Conservation (phyloP, 148 eudicot species). For the Vaccinium vitisidaea region DNA sequence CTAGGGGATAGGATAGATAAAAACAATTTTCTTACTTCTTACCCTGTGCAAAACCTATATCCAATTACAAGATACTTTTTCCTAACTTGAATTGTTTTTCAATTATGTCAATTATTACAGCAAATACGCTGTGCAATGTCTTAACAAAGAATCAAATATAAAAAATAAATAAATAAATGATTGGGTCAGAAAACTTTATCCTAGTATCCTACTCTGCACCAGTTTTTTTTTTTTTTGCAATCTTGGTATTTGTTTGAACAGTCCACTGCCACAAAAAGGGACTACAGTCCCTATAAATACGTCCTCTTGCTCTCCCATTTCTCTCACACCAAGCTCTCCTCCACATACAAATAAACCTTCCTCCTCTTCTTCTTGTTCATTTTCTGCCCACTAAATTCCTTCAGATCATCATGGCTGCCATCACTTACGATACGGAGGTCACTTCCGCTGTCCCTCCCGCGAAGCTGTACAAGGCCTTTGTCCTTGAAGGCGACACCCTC, state of each 20-base stretch:
- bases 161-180: too few species aligned
- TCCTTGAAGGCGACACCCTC: constrained; percentile 28
- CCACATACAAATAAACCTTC: not conserved
- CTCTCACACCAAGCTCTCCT: not conserved
- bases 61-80: not conserved
- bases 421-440: constrained; percentile 25
- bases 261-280: not conserved
- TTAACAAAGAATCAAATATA: too few species aligned
- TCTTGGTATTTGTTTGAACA: not conserved
- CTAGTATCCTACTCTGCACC: not conserved
- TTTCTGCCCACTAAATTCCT: not conserved
- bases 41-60: not conserved
- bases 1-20: not conserved
- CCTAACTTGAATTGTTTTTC: not conserved
- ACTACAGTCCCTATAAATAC: not conserved
- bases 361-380: not conserved
- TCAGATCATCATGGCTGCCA: constrained; percentile 6
- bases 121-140: not conserved
- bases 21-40: too few species aligned
- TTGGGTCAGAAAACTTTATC: not conserved
- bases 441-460: constrained; percentile 22
- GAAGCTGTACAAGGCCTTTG: constrained; percentile 27
- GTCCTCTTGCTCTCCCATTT: not conserved
- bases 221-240: not conserved
- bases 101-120: not conserved